Conservation (phyloP, 139 green algal species). For the Chlorella sp. region DNA sequence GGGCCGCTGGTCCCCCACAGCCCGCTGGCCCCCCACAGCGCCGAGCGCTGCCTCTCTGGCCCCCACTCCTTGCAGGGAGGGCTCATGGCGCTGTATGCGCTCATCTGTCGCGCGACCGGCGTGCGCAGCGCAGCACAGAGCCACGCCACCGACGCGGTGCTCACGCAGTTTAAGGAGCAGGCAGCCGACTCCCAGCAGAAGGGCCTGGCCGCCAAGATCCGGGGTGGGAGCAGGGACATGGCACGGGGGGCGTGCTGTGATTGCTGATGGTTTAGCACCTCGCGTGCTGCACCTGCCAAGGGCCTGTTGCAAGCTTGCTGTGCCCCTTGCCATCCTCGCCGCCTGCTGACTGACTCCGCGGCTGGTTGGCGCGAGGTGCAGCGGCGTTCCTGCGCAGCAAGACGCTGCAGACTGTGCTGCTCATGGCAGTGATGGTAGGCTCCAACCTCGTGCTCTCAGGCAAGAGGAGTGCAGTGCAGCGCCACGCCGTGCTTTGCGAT, state of each 20-base stretch:
- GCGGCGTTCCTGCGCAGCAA: not conserved
- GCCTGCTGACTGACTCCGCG: not conserved
- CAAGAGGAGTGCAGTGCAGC: too few species aligned
- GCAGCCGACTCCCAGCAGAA: not conserved
- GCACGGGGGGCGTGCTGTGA: not conserved
- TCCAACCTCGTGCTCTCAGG: constrained; percentile 39
- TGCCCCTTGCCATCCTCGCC: not conserved
- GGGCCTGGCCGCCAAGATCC: not conserved
- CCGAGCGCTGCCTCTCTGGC: not conserved
- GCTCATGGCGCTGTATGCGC: constrained; percentile 75
- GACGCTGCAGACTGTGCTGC: not conserved
- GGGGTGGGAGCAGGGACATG: not conserved
- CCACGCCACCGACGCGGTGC: constrained; percentile 6
- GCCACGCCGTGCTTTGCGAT: too few species aligned
- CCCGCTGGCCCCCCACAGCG: not conserved
- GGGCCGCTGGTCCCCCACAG: not conserved
- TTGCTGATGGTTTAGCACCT: too few species aligned
- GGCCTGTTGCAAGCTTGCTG: not conserved
- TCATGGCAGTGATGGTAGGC: constrained; percentile 32
- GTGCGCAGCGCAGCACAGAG: not conserved
- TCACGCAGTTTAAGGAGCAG: constrained; percentile 4
- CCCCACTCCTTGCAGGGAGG: constrained; percentile 50
- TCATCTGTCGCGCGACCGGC: constrained; percentile 44
- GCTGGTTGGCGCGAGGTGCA: not conserved
- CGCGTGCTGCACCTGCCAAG: not conserved